Percentiles rank a stretch among this genome's conserved stretches.
These are phyloP conservation scores for Aspergillus biplanus DNA, from an alignment of 495 filamentous ascomycete genomes.

Conservation along the genomic window DNA sequence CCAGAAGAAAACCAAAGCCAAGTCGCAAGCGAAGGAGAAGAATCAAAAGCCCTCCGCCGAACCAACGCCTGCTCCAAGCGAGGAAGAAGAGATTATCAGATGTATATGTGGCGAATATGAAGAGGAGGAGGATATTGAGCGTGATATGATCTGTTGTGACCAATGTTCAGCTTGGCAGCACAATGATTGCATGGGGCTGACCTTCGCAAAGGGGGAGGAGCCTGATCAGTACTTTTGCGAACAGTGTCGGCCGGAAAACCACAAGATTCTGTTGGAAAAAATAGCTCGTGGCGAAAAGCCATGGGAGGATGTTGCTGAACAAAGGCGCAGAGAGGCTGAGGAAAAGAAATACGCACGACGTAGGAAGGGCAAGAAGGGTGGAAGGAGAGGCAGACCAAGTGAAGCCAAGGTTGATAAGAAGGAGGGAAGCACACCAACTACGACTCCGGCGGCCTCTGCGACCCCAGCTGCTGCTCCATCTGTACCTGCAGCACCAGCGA, in stretches of 20 bases:
- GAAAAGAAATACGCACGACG: slow-evolving; percentile 50
- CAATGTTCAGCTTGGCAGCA: slow-evolving; percentile 93
- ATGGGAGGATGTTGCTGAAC: slow-evolving; percentile 71
- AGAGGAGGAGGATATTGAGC: slow-evolving; percentile 78
- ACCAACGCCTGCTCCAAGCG: slow-evolving; percentile 57
- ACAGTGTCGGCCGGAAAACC: slow-evolving; percentile 80
- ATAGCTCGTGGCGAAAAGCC: slow-evolving; percentile 79
- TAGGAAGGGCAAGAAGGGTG: slow-evolving; percentile 51
- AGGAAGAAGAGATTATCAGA: slow-evolving; percentile 78
- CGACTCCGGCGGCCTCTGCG: slow-evolving; percentile 27
- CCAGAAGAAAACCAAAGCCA: slow-evolving; percentile 65
- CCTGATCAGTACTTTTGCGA: slow-evolving; percentile 89
- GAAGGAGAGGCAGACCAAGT: slow-evolving; percentile 44
- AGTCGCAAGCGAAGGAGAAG: slow-evolving; percentile 59
- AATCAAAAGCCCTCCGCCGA: slow-evolving; percentile 49
- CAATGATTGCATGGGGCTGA: slow-evolving; percentile 90
- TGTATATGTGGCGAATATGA: slow-evolving; percentile 91
- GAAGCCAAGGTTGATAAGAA: slow-evolving; percentile 41
- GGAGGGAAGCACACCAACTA: slow-evolving; percentile 36
- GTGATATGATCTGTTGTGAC: slow-evolving; percentile 91
- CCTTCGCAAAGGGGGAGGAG: slow-evolving; percentile 72
- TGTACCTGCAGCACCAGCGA: slow-evolving; percentile 8
- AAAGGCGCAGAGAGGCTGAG: slow-evolving; percentile 53
- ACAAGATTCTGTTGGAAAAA: slow-evolving; percentile 72
- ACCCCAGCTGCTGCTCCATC: slow-evolving; percentile 15